These are phyloP conservation scores for Oemleria cerasiformis DNA, from an alignment of 306 rosid species.

Conservation along the genomic window DNA sequence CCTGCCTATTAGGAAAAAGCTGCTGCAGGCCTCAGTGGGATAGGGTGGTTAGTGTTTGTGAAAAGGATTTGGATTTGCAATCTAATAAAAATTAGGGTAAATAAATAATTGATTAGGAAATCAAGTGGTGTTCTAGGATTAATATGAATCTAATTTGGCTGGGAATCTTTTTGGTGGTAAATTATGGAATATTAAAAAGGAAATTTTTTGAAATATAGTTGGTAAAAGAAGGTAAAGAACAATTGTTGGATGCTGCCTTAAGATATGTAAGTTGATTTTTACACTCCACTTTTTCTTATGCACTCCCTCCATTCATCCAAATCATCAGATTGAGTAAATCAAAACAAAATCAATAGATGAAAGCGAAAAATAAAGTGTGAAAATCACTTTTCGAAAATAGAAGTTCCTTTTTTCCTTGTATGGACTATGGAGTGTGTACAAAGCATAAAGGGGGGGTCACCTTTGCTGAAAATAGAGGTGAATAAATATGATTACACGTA, in stretches of 20 bases:
- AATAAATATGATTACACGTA: background rate
- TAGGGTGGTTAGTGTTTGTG: background rate
- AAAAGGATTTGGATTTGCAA: background rate
- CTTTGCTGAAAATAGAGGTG: slow-evolving; percentile 7
- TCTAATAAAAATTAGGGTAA: background rate
- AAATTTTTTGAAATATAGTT: background rate
- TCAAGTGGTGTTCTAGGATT: background rate
- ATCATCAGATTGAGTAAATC: too few relatives aligned
- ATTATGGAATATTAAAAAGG: background rate
- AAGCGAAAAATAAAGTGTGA: background rate
- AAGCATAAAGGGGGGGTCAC: background rate
- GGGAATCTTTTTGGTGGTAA: background rate
- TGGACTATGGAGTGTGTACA: background rate
- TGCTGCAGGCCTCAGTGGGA: background rate
- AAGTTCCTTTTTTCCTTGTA: background rate
- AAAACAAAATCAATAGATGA: too few relatives aligned
- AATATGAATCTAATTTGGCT: background rate
- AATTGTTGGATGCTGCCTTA: background rate
- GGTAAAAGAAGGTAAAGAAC: background rate
- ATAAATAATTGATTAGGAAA: background rate
- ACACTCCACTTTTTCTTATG: too few relatives aligned
- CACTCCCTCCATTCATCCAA: too few relatives aligned
- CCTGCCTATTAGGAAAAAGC: slow-evolving; percentile 6
- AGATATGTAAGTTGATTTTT: background rate
- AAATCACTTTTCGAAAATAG: too few relatives aligned